These are phyloP conservation scores for Phytophthora pisi DNA, from an alignment of 352 stramenopile genomes.

Conservation along the genomic window DNA sequence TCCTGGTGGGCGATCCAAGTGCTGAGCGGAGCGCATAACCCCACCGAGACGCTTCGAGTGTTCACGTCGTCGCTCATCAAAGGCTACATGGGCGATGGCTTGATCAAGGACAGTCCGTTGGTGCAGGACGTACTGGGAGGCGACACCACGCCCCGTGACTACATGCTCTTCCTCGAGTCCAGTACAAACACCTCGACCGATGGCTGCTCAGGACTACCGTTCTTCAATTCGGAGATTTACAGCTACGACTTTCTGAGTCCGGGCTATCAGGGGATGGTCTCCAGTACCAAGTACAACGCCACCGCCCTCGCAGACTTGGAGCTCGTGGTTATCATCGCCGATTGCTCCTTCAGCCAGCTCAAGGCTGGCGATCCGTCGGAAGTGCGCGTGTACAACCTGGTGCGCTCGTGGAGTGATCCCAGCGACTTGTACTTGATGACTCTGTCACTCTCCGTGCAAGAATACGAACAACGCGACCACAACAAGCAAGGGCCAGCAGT, in stretches of 20 bases:
- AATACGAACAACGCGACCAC: slow-evolving; percentile 27
- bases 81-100: slow-evolving; percentile 30
- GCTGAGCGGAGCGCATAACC: slow-evolving; percentile 21
- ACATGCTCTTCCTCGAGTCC: slow-evolving; percentile 38
- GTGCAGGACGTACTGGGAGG: slow-evolving; percentile 18
- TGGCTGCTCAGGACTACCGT: slow-evolving; percentile 13
- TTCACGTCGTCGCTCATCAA: slow-evolving; percentile 26
- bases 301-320: slow-evolving; percentile 36
- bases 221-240: slow-evolving; percentile 32
- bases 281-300: slow-evolving; percentile 39
- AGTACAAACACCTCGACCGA: slow-evolving; percentile 19
- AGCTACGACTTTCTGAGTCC: slow-evolving; percentile 38
- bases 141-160: slow-evolving; percentile 33
- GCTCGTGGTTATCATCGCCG: slow-evolving; percentile 42
- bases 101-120: slow-evolving; percentile 38
- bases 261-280: slow-evolving; percentile 26
- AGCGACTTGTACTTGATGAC: slow-evolving; percentile 28
- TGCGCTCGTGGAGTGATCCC: slow-evolving; percentile 15
- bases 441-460: slow-evolving; percentile 37
- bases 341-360: slow-evolving; percentile 41
- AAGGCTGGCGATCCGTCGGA: slow-evolving; percentile 9
- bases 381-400: slow-evolving; percentile 35
- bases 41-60: slow-evolving; percentile 16
- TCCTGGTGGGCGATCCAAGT: slow-evolving; percentile 25
- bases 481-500: slow-evolving; percentile 24